A percentile compares a stretch with the other conserved stretches of the same genome.
Conservation (phyloP, 352 stramenopile species). For the Phytophthora agathidicida region DNA sequence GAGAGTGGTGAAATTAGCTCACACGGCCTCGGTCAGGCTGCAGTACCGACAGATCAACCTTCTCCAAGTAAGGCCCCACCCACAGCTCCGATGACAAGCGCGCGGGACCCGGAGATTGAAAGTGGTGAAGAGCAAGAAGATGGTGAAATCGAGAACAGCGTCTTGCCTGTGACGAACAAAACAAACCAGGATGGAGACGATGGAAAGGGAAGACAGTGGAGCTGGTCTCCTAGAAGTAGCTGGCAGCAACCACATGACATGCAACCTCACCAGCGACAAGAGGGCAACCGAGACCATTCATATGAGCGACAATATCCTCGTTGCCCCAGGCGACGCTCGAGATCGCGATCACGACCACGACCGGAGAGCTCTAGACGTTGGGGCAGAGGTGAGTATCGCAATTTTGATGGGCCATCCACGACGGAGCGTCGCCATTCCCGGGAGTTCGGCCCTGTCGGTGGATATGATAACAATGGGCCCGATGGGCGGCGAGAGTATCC, state of each 20-base stretch:
- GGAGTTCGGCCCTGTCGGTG: conserved; percentile 2
- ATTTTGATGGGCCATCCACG: conserved; percentile 7
- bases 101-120: background rate
- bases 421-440: conserved; percentile 9
- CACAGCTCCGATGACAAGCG: background rate
- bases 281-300: conserved; percentile 1
- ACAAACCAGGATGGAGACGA: background rate
- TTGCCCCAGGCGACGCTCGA: conserved; percentile 11
- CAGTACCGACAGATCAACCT: background rate
- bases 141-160: conserved; percentile 23
- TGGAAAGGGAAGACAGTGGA: background rate
- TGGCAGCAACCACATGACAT: conserved; percentile 7
- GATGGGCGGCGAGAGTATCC: conserved; percentile 12
- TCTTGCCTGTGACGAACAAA: background rate
- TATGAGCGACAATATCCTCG: background rate
- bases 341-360: conserved; percentile 21
- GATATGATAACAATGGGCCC: conserved; percentile 6
- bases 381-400: background rate
- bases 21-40: background rate
- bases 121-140: conserved; percentile 26
- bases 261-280: conserved; percentile 4
- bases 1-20: background rate
- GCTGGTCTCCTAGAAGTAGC: conserved; percentile 1
- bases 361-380: background rate
- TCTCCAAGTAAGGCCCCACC: background rate